Evolutionary conservation across 2,329 filamentous ascomycete species (phyloP).

Genomic region (Pseudonectria foliicola): DNA sequence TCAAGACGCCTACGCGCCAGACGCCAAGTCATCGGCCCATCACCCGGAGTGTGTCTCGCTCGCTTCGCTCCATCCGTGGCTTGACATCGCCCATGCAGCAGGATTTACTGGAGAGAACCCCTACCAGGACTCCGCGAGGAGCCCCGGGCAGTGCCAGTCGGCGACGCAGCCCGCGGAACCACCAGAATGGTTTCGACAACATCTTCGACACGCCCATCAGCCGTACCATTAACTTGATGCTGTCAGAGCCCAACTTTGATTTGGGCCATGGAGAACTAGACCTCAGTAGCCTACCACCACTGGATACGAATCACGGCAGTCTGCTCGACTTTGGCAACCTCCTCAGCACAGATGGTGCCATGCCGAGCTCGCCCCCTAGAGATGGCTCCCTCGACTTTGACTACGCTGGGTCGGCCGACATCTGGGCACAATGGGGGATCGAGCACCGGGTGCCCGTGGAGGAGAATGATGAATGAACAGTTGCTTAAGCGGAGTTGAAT

Average conservation of each 20-base stretch:
- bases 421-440: conserved; percentile 25
- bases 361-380: conserved; percentile 43
- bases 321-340: conserved; percentile 42
- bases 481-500: conserved; percentile 5
- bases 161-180: conserved; percentile 37
- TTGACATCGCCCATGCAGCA: conserved; percentile 38
- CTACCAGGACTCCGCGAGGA: conserved; percentile 36
- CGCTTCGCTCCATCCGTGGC: conserved; percentile 41
- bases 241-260: conserved; percentile 49
- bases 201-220: conserved; percentile 52
- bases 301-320: conserved; percentile 29
- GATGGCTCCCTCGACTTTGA: conserved; percentile 21
- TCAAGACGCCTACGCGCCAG: conserved; percentile 58
- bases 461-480: conserved; percentile 13
- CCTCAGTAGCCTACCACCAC: conserved; percentile 31
- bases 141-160: conserved; percentile 26
- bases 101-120: conserved; percentile 40
- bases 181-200: conserved; percentile 30
- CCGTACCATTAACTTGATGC: conserved; percentile 55
- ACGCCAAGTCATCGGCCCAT: conserved; percentile 54
- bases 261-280: conserved; percentile 37
- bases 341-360: conserved; percentile 38
- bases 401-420: conserved; percentile 21
- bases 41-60: conserved; percentile 53
- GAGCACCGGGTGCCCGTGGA: conserved; percentile 10